phyloP scores from a whole-genome alignment of 2,329 filamentous ascomycete genomes.

The Aschersonia sp. region DNA sequence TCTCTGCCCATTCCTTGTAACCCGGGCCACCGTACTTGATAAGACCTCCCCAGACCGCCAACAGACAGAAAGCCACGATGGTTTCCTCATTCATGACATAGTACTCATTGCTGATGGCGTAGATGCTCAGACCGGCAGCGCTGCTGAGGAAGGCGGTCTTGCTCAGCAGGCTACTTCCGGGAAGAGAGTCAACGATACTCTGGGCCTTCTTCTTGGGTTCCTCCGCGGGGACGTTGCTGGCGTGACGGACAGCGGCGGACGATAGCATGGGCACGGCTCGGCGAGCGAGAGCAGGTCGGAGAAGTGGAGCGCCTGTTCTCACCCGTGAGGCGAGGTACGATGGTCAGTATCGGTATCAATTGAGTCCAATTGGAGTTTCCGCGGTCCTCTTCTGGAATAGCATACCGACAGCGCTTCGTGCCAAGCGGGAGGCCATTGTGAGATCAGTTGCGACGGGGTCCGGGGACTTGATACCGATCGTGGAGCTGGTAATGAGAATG shows the following conservation, averaged over 20 bases:
- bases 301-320: conserved; percentile 66
- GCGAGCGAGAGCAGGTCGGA: conserved; percentile 68
- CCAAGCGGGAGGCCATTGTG: conserved; percentile 97
- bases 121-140: conserved; percentile 76
- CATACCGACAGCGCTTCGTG: conserved; percentile 89
- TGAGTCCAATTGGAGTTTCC: conserved; percentile 12
- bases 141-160: conserved; percentile 97
- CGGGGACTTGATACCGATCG: conserved; percentile 27
- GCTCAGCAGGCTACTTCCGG: conserved; percentile 81
- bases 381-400: conserved; percentile 11
- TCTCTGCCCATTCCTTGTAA: conserved; percentile 86
- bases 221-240: conserved; percentile 66
- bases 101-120: conserved; percentile 98
- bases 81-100: conserved; percentile 99
- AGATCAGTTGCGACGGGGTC: conserved; percentile 41
- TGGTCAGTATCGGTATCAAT: background rate
- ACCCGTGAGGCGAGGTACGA: conserved; percentile 1
- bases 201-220: conserved; percentile 95
- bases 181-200: conserved; percentile 84
- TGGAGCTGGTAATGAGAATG: conserved; percentile 30
- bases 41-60: conserved; percentile 83
- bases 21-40: conserved; percentile 87
- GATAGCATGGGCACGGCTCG: conserved; percentile 59
- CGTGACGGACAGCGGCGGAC: conserved; percentile 46
- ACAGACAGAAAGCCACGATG: conserved; percentile 80